Evolutionary conservation across 129 eudicot genomes (phyloP), one percentile per base, ranked within the genome.

Genomic region (Helianthus tuberosus): DNA sequence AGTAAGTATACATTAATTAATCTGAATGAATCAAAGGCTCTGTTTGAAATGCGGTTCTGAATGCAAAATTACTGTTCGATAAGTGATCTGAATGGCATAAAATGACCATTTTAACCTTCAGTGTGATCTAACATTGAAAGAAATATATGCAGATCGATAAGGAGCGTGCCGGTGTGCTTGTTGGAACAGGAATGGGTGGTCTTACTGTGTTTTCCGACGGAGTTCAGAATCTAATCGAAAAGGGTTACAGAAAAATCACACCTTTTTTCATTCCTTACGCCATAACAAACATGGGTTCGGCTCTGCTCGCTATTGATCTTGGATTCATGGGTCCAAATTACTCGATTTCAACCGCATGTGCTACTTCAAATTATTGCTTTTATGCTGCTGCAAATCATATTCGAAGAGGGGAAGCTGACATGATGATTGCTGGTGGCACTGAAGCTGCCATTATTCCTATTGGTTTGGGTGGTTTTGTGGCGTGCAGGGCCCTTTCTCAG

Each of bases 301-400:
- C 96, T 20, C 78, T 89, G 81, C 96, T 93, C 36, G 96, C 87
- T 50, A 93, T 93, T 72, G 98, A 93, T 78, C 83, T 89, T 49
- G 96, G 94, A 71, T 84, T 93, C 36, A 89, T 89, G 98, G 98
- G 98, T 57, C 98, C 98, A 39, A 93, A 93, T 74, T 93, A 93
- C 69, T 92, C 98, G 9, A 92, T 92, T 69, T 89, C 96, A 61
- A 86, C 98, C 54, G 98, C 98, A 36, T 93, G 98, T 82, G 98
- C 98, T 53, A 93, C 98, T 62, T 93, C 98, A 43, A 93, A 93
- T 77, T 89, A 87, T 43, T 93, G 96, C 78, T 89, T 93, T 74
- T 87, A 87, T 64, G 92, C 98, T 58, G 98, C 98, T 68, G 98
- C 98, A 59, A 89, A 93, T 78, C 98, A 93, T 80, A 93, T 93